Evolutionary conservation across 108 stramenopile species (phyloP), one percentile per base, ranked within the genome.

Genomic region (Conticribra weissflogii): DNA sequence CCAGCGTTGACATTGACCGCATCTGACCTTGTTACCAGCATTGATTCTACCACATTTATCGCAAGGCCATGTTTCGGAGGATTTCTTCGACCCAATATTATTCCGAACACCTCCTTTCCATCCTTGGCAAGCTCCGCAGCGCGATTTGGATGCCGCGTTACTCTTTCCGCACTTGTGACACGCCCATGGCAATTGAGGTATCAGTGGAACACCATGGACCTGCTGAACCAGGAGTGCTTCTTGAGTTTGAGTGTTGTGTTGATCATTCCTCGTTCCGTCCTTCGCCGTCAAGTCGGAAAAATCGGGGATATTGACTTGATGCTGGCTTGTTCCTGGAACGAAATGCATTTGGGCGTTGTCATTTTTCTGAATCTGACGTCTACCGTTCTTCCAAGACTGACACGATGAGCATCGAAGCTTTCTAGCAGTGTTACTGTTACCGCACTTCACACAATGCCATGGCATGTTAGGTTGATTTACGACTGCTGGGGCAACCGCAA

Each of bases 331-430:
- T n/a, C n/a, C n/a, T n/a, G n/a, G n/a, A n/a, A n/a, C n/a, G n/a
- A n/a, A n/a, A n/a, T n/a, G n/a, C n/a, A n/a, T n/a, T n/a, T n/a
- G n/a, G n/a, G n/a, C n/a, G n/a, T n/a, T n/a, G n/a, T n/a, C n/a
- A n/a, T n/a, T n/a, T 51, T 5, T 4, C 4, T 2, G 18, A 12
- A 33, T 21, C 16, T 60, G 32, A 1, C 29, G 47, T 30, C 45
- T 64, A 14, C 63, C 23, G 51, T 52, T 52, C 23, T 64, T 64
- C 63, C 63, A 64, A 16, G 30, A 33, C 48, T 64, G 46, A n/a
- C 63, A 64, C 0, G 3, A 9, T 33, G 41, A 1, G 19, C 63
- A 64, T 17, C 63, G 63, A 29, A 52, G 49, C 49, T 64, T 64
- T 2, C 49, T 52, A 27, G 49, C 21, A 19, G 29, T 44, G 19